Conservation (phyloP, 23 red algal genomes). For the Gracilaria vermiculophylla region DNA sequence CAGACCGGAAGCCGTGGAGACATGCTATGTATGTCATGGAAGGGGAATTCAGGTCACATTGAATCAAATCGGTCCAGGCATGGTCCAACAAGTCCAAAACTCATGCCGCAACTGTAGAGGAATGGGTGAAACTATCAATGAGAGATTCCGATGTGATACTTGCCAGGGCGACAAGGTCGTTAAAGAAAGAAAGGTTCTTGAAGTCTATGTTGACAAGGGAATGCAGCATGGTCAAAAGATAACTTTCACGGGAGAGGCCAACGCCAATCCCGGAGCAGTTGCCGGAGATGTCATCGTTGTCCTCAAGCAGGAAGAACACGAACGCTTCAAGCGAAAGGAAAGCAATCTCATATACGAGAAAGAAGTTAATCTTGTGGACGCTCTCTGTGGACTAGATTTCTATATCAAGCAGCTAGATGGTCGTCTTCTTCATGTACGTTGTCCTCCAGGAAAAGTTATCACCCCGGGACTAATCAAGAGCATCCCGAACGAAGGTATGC, state of each 20-base stretch:
- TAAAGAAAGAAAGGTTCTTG: slow-evolving; percentile 93
- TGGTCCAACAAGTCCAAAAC: slow-evolving; percentile 98
- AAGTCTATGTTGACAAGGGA: slow-evolving; percentile 93
- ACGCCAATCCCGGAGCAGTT: slow-evolving; percentile 80
- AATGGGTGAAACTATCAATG: slow-evolving; percentile 65
- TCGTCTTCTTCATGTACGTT: slow-evolving; percentile 63
- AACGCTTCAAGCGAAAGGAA: slow-evolving; percentile 76
- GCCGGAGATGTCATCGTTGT: slow-evolving; percentile 97
- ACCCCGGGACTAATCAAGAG: slow-evolving; percentile 84
- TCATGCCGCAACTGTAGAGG: slow-evolving; percentile 81
- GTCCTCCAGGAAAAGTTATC: slow-evolving; percentile 66
- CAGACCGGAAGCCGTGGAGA: slow-evolving; percentile 42
- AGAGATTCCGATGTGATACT: slow-evolving; percentile 71
- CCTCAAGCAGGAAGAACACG: slow-evolving; percentile 89
- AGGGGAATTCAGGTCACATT: slow-evolving; percentile 78
- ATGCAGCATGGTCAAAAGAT: slow-evolving; percentile 97
- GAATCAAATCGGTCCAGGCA: slow-evolving; percentile 94
- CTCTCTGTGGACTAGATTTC: slow-evolving; percentile 78
- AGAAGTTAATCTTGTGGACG: slow-evolving; percentile 81
- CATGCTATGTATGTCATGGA: slow-evolving; percentile 83
- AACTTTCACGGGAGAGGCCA: slow-evolving; percentile 90
- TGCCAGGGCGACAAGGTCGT: slow-evolving; percentile 89
- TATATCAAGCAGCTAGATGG: slow-evolving; percentile 88
- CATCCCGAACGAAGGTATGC: slow-evolving; percentile 96
- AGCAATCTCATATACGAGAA: slow-evolving; percentile 79